Conservation (phyloP, 2,329 filamentous ascomycete species). For the Cyanodermella asteris region DNA sequence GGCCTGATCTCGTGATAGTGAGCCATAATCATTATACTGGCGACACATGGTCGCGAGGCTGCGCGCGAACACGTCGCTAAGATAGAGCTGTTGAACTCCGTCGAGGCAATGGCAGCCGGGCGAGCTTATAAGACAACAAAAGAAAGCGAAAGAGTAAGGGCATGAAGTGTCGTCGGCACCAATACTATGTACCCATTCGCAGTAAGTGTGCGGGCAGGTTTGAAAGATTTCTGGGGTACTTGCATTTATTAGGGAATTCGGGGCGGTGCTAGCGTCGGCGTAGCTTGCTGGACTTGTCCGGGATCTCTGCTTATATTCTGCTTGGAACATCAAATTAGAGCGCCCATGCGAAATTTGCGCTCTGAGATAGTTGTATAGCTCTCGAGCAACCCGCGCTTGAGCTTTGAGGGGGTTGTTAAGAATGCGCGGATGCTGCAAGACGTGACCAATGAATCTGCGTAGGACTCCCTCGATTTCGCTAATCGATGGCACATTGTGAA, state of each 20-base stretch:
- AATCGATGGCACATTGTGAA: too few relatives aligned
- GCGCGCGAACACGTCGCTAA: conserved; percentile 6
- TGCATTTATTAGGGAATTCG: conserved; percentile 4
- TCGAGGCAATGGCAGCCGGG: conserved; percentile 3
- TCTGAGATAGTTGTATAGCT: conserved; percentile 1
- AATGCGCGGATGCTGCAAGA: not conserved
- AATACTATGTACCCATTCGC: conserved; percentile 9
- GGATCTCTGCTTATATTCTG: not conserved
- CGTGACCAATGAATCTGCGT: not conserved
- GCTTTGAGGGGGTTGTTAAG: not conserved
- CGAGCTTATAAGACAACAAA: conserved; percentile 7
- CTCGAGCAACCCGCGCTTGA: not conserved
- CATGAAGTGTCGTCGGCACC: conserved; percentile 9
- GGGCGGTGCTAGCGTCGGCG: not conserved
- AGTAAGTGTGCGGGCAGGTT: conserved; percentile 4
- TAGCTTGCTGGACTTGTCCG: not conserved
- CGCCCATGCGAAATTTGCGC: not conserved
- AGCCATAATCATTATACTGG: conserved; percentile 13
- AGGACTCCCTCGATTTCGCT: not conserved
- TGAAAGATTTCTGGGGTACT: conserved; percentile 6
- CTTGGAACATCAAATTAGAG: not conserved
- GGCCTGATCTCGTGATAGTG: conserved; percentile 8
- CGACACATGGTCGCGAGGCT: conserved; percentile 11
- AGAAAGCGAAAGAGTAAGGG: conserved; percentile 10
- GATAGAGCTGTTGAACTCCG: conserved; percentile 6